A percentile compares a stretch with the other conserved stretches of the same genome.
Evolutionary conservation across 139 green algal genomes (phyloP).

Genomic region (Yamagishiella unicocca): DNA sequence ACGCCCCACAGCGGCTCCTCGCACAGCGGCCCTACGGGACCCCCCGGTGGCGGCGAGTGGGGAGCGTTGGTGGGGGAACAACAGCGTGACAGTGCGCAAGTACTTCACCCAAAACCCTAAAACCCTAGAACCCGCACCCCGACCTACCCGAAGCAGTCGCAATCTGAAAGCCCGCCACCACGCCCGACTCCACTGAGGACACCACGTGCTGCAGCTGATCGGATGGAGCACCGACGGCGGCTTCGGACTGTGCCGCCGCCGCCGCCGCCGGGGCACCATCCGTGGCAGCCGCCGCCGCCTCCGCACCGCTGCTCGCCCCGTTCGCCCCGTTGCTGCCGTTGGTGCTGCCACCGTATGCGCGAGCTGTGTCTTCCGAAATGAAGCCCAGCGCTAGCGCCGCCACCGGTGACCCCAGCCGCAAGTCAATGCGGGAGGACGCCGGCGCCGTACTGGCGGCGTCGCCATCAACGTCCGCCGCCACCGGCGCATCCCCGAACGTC

Average conservation of each 20-base stretch:
- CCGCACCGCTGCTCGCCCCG: no score
- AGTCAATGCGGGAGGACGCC: neutral
- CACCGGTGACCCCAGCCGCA: slow-evolving; percentile 5
- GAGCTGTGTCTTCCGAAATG: neutral
- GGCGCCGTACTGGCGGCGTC: neutral
- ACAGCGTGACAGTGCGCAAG: no score
- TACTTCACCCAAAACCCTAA: no score
- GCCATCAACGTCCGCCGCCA: neutral
- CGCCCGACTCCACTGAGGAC: slow-evolving; percentile 76
- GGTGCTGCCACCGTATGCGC: neutral
- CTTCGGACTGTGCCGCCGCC: no score
- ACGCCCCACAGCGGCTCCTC: slow-evolving; percentile 97
- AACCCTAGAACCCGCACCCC: no score
- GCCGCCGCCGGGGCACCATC: neutral
- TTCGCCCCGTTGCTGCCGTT: no score
- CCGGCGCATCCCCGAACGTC: neutral
- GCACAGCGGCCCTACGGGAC: slow-evolving; percentile 92
- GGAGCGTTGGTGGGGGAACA: neutral
- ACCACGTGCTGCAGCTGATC: slow-evolving; percentile 52
- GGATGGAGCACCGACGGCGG: no score
- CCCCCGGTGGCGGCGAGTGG: neutral
- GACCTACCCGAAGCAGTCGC: slow-evolving; percentile 70
- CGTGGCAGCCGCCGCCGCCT: neutral
- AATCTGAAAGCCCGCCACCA: slow-evolving; percentile 93
- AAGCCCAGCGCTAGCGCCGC: slow-evolving; percentile 43